Base-by-base conservation (phyloP, 805 yeast genomes). In the Nakazawaea ernobii region DNA sequence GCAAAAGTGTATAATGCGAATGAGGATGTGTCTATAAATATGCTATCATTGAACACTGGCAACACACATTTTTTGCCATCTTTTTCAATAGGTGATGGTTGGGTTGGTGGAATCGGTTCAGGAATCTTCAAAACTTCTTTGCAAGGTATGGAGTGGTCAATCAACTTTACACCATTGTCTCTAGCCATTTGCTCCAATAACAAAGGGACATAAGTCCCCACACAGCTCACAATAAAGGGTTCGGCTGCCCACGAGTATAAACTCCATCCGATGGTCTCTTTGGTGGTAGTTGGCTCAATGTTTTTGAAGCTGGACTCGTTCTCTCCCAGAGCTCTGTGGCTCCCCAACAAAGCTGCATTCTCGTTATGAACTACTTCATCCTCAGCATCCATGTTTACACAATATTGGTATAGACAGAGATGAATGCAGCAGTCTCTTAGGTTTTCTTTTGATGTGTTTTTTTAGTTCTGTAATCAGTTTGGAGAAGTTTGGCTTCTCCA, bases 201-300 rank as follows among this genome's bases (percentile, higher is more conserved):
- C 14, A 86, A 63, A 0, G 94, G 94, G 6, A 86, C 83, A 59
- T 84, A 86, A 0, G 92, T 84, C 0, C 91, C 84, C 6, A 86
- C 84, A 2, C 85, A 90, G 35, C 87, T 80, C 7, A 86, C 94
- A 4, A 84, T 74, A 58, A 85, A 86, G 0, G 94, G 94, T 60
- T 86, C 95, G 17, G 86, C 79, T 1, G 91, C 90, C 75, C 86
- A 82, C 2, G 83, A 70, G 53, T 80, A 82, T 6, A 82, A 66
- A 58, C 80, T 80, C 91, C 91, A 79, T 4, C 91, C 92, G 32
- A 70, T 54, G 2, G 82, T 69, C 52, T 77, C 81, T 32, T 63
- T 56, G 28, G 61, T 56, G 5, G 73, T 62, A 0, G 78, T 74
- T 74, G 49, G 75, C 74, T 8, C 70, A 20, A 20, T 20, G 24